Conservation (phyloP, 176 grass and related monocot genomes). For the Raddia distichophylla region DNA sequence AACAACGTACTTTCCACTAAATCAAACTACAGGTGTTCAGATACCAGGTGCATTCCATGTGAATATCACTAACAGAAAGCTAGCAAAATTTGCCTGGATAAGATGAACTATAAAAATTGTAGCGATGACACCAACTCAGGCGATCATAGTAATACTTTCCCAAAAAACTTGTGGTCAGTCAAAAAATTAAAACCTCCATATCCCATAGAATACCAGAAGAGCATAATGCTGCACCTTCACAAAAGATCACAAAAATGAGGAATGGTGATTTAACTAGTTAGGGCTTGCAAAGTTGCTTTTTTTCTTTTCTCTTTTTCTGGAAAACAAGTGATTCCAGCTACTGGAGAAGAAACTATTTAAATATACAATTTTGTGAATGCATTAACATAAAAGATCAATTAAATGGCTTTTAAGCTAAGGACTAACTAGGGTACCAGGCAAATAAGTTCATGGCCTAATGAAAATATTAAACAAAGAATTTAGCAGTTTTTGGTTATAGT, state of each 20-base stretch:
- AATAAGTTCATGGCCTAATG: not conserved
- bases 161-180: not conserved
- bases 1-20: not conserved
- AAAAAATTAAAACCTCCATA: not conserved
- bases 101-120: not conserved
- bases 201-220: not conserved
- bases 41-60: not conserved
- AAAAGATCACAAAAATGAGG: not conserved
- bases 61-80: not conserved
- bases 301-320: not conserved
- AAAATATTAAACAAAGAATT: not conserved
- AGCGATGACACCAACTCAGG: not conserved
- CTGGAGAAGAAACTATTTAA: not conserved
- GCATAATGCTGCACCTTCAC: not conserved
- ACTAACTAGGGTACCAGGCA: conserved; percentile 10
- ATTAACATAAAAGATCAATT: not conserved
- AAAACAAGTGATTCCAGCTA: not conserved
- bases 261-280: not conserved
- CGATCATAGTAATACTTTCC: not conserved
- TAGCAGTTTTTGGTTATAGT: not conserved
- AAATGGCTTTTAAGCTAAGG: not conserved
- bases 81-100: not conserved
- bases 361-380: conserved; percentile 3
- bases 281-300: not conserved
- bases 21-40: not conserved